These are phyloP conservation scores for Coprinellus micaceus DNA, from an alignment of 768 basidiomycete species.

Conservation along the genomic window DNA sequence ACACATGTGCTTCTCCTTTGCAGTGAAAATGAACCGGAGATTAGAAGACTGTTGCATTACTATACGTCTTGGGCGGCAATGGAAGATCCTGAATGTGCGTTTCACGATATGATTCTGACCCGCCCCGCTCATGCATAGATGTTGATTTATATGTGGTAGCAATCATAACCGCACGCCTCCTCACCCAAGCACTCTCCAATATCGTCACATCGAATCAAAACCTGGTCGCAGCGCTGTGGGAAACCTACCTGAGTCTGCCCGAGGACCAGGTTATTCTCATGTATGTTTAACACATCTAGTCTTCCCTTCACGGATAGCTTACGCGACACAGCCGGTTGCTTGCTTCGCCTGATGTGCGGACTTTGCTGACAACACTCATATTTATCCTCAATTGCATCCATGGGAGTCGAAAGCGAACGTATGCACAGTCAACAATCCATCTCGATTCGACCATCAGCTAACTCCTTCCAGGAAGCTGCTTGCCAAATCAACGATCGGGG, in stretches of 20 bases:
- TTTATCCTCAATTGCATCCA: conserved; percentile 72
- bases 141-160: conserved; percentile 38
- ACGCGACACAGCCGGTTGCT: conserved; percentile 45
- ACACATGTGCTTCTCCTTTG: conserved; percentile 5
- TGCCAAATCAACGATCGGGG: conserved; percentile 49
- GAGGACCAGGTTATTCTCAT: conserved; percentile 74
- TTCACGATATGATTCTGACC: conserved; percentile 5
- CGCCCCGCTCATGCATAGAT: not conserved
- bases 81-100: conserved; percentile 57
- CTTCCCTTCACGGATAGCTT: conserved; percentile 5
- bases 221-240: conserved; percentile 59
- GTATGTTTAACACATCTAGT: conserved; percentile 37
- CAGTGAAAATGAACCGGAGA: conserved; percentile 68
- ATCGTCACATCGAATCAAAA: conserved; percentile 70
- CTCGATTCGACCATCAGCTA: conserved; percentile 7
- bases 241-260: conserved; percentile 57
- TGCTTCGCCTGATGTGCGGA: conserved; percentile 59
- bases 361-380: conserved; percentile 58
- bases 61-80: conserved; percentile 76
- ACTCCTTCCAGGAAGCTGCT: conserved; percentile 46
- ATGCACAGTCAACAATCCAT: conserved; percentile 21
- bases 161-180: conserved; percentile 56
- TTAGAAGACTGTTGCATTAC: conserved; percentile 64
- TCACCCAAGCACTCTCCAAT: conserved; percentile 81
- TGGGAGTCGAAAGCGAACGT: conserved; percentile 55